These are phyloP conservation scores for Arthrobotrys megalospora DNA, from an alignment of 2,329 filamentous ascomycete genomes.

Conservation along the genomic window DNA sequence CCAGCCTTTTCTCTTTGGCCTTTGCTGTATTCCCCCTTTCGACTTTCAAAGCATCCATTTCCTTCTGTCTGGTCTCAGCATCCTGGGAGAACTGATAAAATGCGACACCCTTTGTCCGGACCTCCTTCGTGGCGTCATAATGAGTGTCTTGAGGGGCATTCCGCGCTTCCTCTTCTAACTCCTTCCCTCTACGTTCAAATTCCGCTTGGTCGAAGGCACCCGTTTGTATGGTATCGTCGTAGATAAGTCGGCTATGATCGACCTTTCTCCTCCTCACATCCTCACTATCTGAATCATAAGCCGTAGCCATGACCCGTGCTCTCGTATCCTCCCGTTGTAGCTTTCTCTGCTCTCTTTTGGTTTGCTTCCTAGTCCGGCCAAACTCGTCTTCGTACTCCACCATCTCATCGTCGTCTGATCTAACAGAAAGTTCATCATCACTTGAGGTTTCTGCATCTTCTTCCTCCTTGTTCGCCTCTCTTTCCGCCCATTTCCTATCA, in stretches of 20 bases:
- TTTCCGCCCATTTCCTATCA: slow-evolving; percentile 93
- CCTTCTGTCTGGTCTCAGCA: slow-evolving; percentile 75
- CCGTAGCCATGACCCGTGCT: slow-evolving; percentile 38
- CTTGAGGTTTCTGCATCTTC: slow-evolving; percentile 61
- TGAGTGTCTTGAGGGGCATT: slow-evolving; percentile 82
- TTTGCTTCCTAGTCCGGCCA: slow-evolving; percentile 83
- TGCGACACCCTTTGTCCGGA: slow-evolving; percentile 87
- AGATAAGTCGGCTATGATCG: slow-evolving; percentile 77
- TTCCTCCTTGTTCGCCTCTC: slow-evolving; percentile 67
- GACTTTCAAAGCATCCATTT: slow-evolving; percentile 82
- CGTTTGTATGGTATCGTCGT: slow-evolving; percentile 86
- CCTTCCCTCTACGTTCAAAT: slow-evolving; percentile 69
- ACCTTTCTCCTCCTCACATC: slow-evolving; percentile 60
- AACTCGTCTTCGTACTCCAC: slow-evolving; percentile 94
- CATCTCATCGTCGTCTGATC: slow-evolving; percentile 73
- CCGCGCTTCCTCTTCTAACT: slow-evolving; percentile 83
- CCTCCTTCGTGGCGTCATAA: slow-evolving; percentile 87
- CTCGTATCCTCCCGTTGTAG: slow-evolving; percentile 67
- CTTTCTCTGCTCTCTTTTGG: slow-evolving; percentile 75
- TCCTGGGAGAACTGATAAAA: slow-evolving; percentile 92
- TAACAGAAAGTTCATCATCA: slow-evolving; percentile 66
- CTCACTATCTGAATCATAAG: slow-evolving; percentile 52
- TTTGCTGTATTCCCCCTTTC: slow-evolving; percentile 79
- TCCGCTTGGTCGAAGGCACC: slow-evolving; percentile 85
- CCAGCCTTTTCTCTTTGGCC: slow-evolving; percentile 73